Evolutionary conservation across 116 monocot species (phyloP), one percentile per base, ranked within the genome.

Genomic region (Zostera marina): DNA sequence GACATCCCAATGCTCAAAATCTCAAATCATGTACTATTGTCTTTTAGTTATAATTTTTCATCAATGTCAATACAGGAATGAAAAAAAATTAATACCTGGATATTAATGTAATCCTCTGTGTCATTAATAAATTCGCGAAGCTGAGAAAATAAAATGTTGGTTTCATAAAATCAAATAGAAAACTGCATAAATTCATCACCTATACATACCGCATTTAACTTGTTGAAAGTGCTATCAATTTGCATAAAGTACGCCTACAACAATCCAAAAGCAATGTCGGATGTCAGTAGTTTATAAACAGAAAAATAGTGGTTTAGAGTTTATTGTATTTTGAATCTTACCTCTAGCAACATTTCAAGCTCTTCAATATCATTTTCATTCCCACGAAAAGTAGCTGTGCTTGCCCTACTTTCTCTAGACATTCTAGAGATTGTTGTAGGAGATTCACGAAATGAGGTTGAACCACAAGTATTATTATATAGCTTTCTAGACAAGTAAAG

Each of bases 311-410:
- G 24, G 8, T 4, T 4, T 32, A 26, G 1, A 11, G 20, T 52
- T 40, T 59, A 10, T 32, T 32, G 5, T 32, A 32, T 5, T 44
- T 9, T 22, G 57, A 21, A 47, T 13, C 61, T 66, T 8, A 96
- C 96, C 96, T 96, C 96, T 23, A 96, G 82, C 24, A 96, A 58
- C 96, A 88, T 85, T 72, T 96, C 96, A 26, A 96, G 89, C 64
- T 88, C 89, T 73, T 96, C 96, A 43, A 96, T 89, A 65, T 89
- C 89, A 72, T 85, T 80, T 60, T 89, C 96, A 67, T 80, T 88
- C 38, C 81, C 88, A 74, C 80, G 96, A 73, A 68, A 44, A 43
- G 94, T 88, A 17, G 75, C 73, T 17, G 59, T 71, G 65, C 94
- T 96, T 53, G 87, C 83, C 47, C 74, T 76, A 60, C 92, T 92